Percentiles rank a stretch among this genome's conserved stretches.
Evolutionary conservation across 768 basidiomycete species (phyloP).

Genomic region (Royoungia palumana): DNA sequence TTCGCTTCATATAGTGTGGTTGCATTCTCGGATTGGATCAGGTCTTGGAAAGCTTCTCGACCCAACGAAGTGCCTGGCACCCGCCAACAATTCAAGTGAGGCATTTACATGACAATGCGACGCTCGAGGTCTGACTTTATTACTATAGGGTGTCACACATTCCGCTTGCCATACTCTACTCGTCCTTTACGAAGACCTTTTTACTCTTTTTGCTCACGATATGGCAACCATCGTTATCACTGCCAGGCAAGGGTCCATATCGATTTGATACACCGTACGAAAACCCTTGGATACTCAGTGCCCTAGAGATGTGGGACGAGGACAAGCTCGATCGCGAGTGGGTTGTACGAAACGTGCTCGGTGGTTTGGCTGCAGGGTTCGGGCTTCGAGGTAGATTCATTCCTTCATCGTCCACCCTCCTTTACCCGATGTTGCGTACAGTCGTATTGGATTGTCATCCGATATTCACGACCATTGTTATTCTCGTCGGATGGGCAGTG

Average conservation of each 20-base stretch:
- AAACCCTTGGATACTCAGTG: slow-evolving; percentile 35
- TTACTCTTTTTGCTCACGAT: slow-evolving; percentile 78
- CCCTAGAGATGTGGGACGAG: slow-evolving; percentile 62
- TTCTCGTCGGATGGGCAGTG: slow-evolving; percentile 67
- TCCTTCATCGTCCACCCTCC: background rate
- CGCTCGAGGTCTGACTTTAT: background rate
- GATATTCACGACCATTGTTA: slow-evolving; percentile 68
- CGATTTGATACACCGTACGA: slow-evolving; percentile 27
- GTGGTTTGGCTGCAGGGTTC: slow-evolving; percentile 86
- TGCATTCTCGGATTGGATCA: slow-evolving; percentile 36
- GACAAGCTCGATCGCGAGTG: slow-evolving; percentile 77
- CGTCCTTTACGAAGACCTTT: slow-evolving; percentile 80
- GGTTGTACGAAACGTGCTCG: slow-evolving; percentile 78
- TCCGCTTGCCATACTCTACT: slow-evolving; percentile 77
- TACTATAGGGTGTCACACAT: slow-evolving; percentile 61
- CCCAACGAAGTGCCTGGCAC: slow-evolving; percentile 43
- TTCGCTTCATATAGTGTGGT: slow-evolving; percentile 54
- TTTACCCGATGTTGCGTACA: slow-evolving; percentile 25
- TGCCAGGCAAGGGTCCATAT: slow-evolving; percentile 19
- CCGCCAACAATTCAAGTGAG: slow-evolving; percentile 60
- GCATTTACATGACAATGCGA: too few species aligned
- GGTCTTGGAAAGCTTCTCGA: slow-evolving; percentile 21
- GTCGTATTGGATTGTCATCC: slow-evolving; percentile 80
- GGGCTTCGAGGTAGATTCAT: slow-evolving; percentile 63
- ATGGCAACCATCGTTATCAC: slow-evolving; percentile 54